Percentiles rank a stretch among this genome's conserved stretches.
Evolutionary conservation across 2,329 filamentous ascomycete genomes (phyloP).

Genomic region (Fusarium foetens): DNA sequence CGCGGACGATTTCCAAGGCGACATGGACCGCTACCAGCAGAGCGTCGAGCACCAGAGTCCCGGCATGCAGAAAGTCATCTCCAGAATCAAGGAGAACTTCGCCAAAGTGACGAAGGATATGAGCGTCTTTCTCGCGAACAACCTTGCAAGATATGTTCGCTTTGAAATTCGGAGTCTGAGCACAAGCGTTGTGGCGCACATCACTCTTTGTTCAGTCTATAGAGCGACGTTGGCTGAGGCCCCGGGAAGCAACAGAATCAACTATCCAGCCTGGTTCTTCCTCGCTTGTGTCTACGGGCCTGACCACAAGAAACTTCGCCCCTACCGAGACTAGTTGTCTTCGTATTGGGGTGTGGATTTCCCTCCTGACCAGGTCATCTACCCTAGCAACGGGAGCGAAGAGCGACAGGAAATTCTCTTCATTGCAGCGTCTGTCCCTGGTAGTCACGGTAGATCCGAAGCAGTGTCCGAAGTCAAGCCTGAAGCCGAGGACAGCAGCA

Average conservation of each 20-base stretch:
- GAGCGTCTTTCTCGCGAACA: not conserved
- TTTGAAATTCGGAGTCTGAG: not conserved
- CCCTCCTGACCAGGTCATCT: not conserved
- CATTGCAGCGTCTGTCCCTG: not conserved
- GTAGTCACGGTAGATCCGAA: too few species aligned
- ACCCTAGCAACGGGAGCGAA: not conserved
- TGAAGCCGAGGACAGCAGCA: too few species aligned
- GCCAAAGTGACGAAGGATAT: not conserved
- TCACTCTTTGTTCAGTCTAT: not conserved
- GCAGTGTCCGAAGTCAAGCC: too few species aligned
- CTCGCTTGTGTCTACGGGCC: not conserved
- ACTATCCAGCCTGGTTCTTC: not conserved
- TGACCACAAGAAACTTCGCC: not conserved
- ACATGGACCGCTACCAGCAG: accelerated
- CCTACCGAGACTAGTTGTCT: not conserved
- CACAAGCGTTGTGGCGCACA: not conserved
- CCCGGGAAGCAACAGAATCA: not conserved
- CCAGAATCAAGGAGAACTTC: accelerated
- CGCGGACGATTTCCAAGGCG: not conserved
- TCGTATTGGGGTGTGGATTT: not conserved
- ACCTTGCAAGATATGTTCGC: not conserved
- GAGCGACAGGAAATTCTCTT: not conserved
- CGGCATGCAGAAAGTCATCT: not conserved
- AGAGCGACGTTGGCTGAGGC: too few species aligned
- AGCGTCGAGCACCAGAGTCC: not conserved